Evolutionary conservation across 208 protist species (phyloP).

Genomic region (Trypanosoma scelopori): DNA sequence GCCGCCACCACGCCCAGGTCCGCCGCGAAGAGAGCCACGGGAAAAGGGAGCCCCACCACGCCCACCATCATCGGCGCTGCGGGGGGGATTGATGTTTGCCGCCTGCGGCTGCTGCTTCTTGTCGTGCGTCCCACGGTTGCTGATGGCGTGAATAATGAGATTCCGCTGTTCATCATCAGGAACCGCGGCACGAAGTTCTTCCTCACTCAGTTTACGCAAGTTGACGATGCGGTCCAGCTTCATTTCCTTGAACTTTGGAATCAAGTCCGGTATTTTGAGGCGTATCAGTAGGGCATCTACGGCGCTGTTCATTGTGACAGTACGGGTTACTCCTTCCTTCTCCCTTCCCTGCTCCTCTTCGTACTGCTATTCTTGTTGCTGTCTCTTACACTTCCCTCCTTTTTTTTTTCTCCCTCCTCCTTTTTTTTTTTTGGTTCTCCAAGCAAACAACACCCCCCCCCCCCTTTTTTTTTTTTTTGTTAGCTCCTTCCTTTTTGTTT

Average conservation of each 20-base stretch:
- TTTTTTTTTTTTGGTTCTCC: constrained; percentile 9
- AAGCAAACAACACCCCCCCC: too few species aligned
- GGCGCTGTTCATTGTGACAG: constrained; percentile 34
- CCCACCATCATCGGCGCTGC: constrained; percentile 28
- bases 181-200: constrained; percentile 59
- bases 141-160: constrained; percentile 69
- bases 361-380: not conserved
- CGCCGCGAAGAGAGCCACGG: constrained; percentile 24
- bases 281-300: constrained; percentile 78
- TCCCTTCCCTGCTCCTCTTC: constrained; percentile 6
- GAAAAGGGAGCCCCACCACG: constrained; percentile 34
- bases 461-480: constrained; percentile 11
- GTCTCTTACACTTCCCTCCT: constrained; percentile 14
- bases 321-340: not conserved
- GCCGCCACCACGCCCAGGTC: constrained; percentile 34
- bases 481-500: not conserved
- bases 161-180: constrained; percentile 73
- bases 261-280: constrained; percentile 71
- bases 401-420: not conserved
- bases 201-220: constrained; percentile 73
- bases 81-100: constrained; percentile 41
- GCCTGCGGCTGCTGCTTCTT: constrained; percentile 24
- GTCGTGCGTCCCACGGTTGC: constrained; percentile 63
- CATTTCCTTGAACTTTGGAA: constrained; percentile 70
- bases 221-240: constrained; percentile 70